phyloP scores from a whole-genome alignment of 768 basidiomycete genomes.

The Pleurotus sapidus region DNA sequence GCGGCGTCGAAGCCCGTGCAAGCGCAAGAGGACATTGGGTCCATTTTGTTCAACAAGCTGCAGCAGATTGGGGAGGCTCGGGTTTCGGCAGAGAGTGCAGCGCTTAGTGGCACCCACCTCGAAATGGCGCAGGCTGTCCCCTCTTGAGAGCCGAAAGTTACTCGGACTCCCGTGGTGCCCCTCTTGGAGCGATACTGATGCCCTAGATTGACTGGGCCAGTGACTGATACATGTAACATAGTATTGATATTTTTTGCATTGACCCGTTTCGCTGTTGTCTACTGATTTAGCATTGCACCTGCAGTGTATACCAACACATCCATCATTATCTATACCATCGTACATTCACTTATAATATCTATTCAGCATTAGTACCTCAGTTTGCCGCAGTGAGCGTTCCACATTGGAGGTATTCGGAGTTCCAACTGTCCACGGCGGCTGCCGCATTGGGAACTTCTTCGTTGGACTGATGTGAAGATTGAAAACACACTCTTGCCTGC shows the following conservation, averaged over 20 bases:
- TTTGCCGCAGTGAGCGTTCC: background rate
- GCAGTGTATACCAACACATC: background rate
- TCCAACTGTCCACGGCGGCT: background rate
- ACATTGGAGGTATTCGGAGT: background rate
- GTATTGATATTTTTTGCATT: background rate
- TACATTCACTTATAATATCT: background rate
- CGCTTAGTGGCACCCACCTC: too few species aligned
- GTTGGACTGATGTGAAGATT: background rate
- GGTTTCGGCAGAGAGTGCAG: background rate
- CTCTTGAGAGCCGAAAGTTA: background rate
- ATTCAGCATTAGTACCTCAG: background rate
- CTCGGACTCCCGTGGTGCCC: background rate
- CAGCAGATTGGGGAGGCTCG: constrained; percentile 1
- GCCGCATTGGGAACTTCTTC: background rate
- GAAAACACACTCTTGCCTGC: constrained; percentile 2
- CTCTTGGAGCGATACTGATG: background rate
- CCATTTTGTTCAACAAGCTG: background rate
- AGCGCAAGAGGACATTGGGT: background rate
- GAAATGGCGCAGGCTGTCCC: background rate
- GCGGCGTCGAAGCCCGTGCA: background rate
- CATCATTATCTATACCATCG: background rate
- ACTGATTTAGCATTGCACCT: background rate
- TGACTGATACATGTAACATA: too few species aligned
- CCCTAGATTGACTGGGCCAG: too few species aligned
- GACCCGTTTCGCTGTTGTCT: background rate